Evolutionary conservation across 495 filamentous ascomycete genomes (phyloP), one percentile per base, ranked within the genome.

Genomic region (Xylaria longipes): DNA sequence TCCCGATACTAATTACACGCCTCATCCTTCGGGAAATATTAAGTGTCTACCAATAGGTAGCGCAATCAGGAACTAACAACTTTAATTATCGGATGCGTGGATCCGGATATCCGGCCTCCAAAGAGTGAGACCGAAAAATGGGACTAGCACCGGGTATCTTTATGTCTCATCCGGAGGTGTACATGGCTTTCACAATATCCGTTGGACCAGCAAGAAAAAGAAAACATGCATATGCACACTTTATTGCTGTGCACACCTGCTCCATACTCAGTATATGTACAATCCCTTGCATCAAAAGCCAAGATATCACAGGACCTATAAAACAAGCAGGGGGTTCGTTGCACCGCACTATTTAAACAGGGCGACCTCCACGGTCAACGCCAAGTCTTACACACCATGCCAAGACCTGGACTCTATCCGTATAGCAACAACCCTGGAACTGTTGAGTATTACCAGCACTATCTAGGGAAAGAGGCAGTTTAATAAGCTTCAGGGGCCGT

Each of bases 201-300:
- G 45, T 56, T 67, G 48, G 39, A 14, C 15, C n/a, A 67, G 12
- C 41, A 43, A 14, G 35, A 29, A 56, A 67, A 67, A 56, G 20
- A 41, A 56, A 29, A 33, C 46, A 67, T 48, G 33, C 41, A 67
- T 67, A 67, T 67, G 65, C 65, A 67, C 33, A 56, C 46, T 56
- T 39, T 56, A 29, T 45, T 31, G 14, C 25, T 46, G 27, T 20
- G 22, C 22, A 45, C 45, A 29, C 56, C 56, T 62, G 39, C 43
- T 60, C 57, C 25, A 57, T 46, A n/a, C n/a, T n/a, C n/a, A 58
- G 22, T 69, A 48, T 70, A 70, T 63, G 68, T 70, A 63, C 68
- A 43, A 70, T 70, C 68, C 68, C 68, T 62, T 63, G 58, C 68
- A 62, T 62, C 31, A 29, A 12, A 41, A 27, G 57, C 68, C 45